Conservation (phyloP, 768 basidiomycete species). For the Galerina marginata region DNA sequence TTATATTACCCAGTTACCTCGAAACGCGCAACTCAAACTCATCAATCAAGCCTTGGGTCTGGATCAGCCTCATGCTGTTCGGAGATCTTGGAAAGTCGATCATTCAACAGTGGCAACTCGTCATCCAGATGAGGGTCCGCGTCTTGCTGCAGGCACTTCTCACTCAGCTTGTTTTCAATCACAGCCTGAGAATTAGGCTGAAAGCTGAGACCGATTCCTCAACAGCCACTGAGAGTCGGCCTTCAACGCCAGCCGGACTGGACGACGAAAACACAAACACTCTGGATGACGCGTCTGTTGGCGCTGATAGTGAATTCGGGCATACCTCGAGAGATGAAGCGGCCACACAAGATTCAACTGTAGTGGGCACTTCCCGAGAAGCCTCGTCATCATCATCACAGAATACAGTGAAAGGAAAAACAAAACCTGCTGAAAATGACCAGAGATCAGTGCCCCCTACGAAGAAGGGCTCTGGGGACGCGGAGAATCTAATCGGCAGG, state of each 20-base stretch:
- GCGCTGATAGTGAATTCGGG: not conserved
- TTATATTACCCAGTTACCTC: slow-evolving; percentile 49
- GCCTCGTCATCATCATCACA: not conserved
- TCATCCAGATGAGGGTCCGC: slow-evolving; percentile 47
- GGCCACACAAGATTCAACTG: not conserved
- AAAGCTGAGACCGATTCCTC: slow-evolving; percentile 44
- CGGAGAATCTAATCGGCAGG: slow-evolving; percentile 66
- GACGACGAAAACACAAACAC: not conserved
- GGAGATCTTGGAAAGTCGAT: slow-evolving; percentile 52
- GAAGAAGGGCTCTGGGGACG: slow-evolving; percentile 21
- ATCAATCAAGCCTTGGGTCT: slow-evolving; percentile 68
- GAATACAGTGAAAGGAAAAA: slow-evolving; percentile 4
- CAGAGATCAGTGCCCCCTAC: not conserved
- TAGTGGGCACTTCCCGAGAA: not conserved
- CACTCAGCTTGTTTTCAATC: slow-evolving; percentile 49
- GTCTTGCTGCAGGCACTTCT: slow-evolving; percentile 46
- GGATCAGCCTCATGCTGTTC: slow-evolving; percentile 58
- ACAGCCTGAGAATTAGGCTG: slow-evolving; percentile 65
- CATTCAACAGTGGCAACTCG: slow-evolving; percentile 60
- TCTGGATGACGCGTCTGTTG: not conserved
- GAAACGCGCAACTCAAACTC: slow-evolving; percentile 57
- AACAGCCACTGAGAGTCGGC: not conserved
- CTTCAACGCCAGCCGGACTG: not conserved
- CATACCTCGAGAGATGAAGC: not conserved
- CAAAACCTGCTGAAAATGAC: not conserved